A percentile compares a stretch with the other conserved stretches of the same genome.
phyloP scores from a whole-genome alignment of 768 basidiomycete genomes.

The Stropharia rugosoannulata region DNA sequence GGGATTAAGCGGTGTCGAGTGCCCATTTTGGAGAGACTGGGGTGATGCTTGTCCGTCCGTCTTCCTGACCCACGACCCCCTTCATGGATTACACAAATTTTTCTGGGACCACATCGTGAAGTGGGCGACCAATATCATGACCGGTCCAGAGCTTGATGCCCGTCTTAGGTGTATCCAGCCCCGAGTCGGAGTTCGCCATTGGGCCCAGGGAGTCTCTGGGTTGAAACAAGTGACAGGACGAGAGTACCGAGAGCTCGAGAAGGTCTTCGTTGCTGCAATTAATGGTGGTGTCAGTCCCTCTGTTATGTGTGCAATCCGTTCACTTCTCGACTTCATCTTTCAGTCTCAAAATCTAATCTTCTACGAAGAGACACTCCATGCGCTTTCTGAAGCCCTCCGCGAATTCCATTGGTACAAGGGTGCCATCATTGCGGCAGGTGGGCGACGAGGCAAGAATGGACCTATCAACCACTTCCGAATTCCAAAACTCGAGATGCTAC shows the following conservation, averaged over 20 bases:
- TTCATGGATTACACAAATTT: constrained; percentile 31
- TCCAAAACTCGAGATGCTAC: constrained; percentile 37
- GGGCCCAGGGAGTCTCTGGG: constrained; percentile 30
- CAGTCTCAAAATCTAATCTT: constrained; percentile 25
- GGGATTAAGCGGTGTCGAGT: constrained; percentile 25
- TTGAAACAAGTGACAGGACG: constrained; percentile 38
- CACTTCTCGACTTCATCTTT: constrained; percentile 33
- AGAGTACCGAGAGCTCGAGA: constrained; percentile 33
- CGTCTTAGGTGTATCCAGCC: constrained; percentile 31
- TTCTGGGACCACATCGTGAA: constrained; percentile 35
- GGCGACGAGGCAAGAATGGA: constrained; percentile 14
- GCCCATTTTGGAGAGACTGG: constrained; percentile 37
- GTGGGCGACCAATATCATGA: constrained; percentile 30
- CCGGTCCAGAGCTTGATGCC: constrained; percentile 28
- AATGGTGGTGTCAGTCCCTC: constrained; percentile 22
- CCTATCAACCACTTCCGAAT: constrained; percentile 34
- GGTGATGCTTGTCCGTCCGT: constrained; percentile 22
- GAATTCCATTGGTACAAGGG: neutral
- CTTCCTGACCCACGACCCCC: constrained; percentile 30
- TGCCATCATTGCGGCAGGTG: neutral
- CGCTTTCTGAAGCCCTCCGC: neutral
- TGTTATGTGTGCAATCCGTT: constrained; percentile 27
- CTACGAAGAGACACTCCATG: constrained; percentile 7
- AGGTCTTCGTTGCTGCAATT: constrained; percentile 28
- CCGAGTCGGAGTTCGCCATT: constrained; percentile 30